Evolutionary conservation across 768 basidiomycete species (phyloP).

Genomic region (Pleurotus djamor): DNA sequence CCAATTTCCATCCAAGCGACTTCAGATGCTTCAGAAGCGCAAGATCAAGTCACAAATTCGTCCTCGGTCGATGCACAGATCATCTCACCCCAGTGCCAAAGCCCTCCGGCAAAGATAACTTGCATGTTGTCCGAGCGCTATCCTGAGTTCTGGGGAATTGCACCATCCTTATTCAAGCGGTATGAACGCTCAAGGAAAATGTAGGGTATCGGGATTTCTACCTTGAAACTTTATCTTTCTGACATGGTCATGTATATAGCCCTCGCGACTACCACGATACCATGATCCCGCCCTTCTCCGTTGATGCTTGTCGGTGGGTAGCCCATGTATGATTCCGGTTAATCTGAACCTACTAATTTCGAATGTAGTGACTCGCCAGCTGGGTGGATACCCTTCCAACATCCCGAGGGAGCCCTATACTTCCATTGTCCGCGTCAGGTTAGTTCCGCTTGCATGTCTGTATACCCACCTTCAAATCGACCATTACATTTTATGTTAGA

Average conservation of each 20-base stretch:
- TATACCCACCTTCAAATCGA: not conserved
- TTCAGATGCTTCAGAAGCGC: not conserved
- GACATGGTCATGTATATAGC: not conserved
- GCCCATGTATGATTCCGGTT: too few species aligned
- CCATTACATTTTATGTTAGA: not conserved
- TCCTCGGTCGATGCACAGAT: too few species aligned
- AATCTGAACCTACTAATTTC: not conserved
- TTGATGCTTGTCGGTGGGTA: not conserved
- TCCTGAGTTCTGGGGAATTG: not conserved
- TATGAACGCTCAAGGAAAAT: not conserved
- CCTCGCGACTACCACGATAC: slow-evolving; percentile 1
- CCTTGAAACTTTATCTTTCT: not conserved
- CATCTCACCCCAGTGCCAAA: not conserved
- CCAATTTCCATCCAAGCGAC: not conserved
- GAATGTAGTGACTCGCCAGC: slow-evolving; percentile 7
- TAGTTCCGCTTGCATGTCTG: slow-evolving; percentile 3
- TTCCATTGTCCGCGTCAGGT: slow-evolving; percentile 50
- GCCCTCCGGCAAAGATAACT: not conserved
- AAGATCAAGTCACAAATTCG: not conserved
- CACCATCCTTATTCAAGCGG: not conserved
- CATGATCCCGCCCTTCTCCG: not conserved
- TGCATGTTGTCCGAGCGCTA: not conserved
- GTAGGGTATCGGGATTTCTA: not conserved
- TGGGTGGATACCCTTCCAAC: slow-evolving; percentile 46
- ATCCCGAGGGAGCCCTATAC: slow-evolving; percentile 64